Evolutionary conservation across 495 filamentous ascomycete species (phyloP).

Genomic region (Aeminium ludgeri): DNA sequence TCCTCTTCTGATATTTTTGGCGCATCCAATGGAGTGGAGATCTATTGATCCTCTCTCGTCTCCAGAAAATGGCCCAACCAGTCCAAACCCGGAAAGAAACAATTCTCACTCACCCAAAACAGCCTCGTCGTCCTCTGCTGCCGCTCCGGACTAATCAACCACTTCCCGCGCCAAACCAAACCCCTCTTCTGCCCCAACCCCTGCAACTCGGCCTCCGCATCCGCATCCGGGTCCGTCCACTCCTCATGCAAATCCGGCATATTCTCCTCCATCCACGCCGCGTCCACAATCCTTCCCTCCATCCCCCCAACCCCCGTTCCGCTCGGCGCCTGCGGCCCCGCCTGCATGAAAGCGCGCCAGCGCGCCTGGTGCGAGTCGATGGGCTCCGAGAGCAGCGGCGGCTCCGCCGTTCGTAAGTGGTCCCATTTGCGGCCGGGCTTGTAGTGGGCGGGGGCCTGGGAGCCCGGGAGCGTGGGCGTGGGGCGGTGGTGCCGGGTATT

Average conservation of each 20-base stretch:
- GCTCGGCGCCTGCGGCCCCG: conserved; percentile 6
- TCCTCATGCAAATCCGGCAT: conserved; percentile 9
- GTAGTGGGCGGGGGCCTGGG: neutral
- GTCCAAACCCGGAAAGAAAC: neutral
- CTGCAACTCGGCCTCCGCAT: conserved; percentile 1
- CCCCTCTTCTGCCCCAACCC: neutral
- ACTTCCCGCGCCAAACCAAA: conserved; percentile 11
- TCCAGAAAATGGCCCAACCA: too few species aligned
- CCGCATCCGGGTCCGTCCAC: conserved; percentile 2
- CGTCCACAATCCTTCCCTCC: conserved; percentile 9
- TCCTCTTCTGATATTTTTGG: too few species aligned
- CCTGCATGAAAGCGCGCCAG: conserved; percentile 12
- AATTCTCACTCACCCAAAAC: conserved; percentile 11
- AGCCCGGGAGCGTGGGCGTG: neutral
- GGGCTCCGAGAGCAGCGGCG: conserved; percentile 5
- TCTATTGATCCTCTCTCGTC: too few species aligned
- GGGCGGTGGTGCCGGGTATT: conserved; percentile 10
- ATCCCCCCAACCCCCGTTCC: too few species aligned
- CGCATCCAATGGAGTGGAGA: too few species aligned
- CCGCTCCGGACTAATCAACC: conserved; percentile 13
- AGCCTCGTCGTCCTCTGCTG: conserved; percentile 12
- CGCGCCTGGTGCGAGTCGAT: conserved; percentile 11
- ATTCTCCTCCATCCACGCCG: conserved; percentile 15
- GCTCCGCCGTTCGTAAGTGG: conserved; percentile 4
- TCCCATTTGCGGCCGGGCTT: conserved; percentile 16